Conservation (phyloP, 1,284 basidiomycete genomes). For the Irpex lacteus region DNA sequence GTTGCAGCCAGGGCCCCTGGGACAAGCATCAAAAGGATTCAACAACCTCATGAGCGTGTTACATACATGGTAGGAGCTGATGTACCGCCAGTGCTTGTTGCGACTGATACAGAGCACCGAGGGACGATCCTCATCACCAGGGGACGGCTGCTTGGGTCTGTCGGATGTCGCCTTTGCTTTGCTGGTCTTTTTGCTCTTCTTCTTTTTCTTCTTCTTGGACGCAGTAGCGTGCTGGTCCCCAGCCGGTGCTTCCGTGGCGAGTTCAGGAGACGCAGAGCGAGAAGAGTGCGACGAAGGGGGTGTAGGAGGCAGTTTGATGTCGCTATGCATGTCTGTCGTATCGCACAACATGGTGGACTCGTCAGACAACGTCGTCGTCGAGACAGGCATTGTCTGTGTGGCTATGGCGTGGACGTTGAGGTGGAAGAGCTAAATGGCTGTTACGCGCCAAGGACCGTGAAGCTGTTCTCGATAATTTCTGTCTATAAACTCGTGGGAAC, state of each 20-base stretch:
- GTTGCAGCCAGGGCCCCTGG: conserved; percentile 83
- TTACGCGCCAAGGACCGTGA: neutral
- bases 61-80: conserved; percentile 83
- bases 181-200: conserved; percentile 55
- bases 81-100: conserved; percentile 86
- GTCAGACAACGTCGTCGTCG: conserved; percentile 1
- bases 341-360: neutral
- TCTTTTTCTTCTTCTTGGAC: conserved; percentile 75
- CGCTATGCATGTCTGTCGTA: neutral
- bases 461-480: neutral
- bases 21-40: neutral
- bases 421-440: neutral
- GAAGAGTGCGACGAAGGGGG: conserved; percentile 25
- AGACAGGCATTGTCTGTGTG: conserved; percentile 10
- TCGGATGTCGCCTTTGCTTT: conserved; percentile 41
- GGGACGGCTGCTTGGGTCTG: conserved; percentile 19
- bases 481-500: neutral
- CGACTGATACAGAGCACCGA: conserved; percentile 76
- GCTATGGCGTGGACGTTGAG: neutral
- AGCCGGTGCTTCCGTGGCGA: conserved; percentile 8
- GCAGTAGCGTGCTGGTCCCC: conserved; percentile 8
- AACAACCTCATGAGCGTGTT: neutral
- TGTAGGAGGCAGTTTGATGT: conserved; percentile 7
- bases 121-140: conserved; percentile 39
- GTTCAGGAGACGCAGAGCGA: conserved; percentile 21